Conservation (phyloP, 1,284 basidiomycete species). For the Puccinia polysora region DNA sequence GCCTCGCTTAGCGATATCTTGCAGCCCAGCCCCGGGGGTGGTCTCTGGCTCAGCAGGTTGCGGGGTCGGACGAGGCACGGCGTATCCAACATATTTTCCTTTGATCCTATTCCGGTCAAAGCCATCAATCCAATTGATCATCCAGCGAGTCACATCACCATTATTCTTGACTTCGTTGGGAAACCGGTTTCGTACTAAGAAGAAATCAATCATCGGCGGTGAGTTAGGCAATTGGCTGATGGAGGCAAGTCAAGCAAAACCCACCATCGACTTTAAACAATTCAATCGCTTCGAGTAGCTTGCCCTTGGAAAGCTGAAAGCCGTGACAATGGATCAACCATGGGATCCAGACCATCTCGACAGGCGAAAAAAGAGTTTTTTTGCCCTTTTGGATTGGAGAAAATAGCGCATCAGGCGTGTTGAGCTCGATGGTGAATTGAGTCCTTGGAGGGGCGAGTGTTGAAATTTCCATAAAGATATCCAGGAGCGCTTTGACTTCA, state of each 20-base stretch:
- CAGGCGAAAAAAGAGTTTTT: slow-evolving; percentile 33
- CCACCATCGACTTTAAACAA: slow-evolving; percentile 36
- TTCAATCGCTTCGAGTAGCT: slow-evolving; percentile 35
- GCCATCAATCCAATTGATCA: slow-evolving; percentile 21
- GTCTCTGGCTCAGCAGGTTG: background rate
- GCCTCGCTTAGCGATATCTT: slow-evolving; percentile 6
- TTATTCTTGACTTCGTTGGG: slow-evolving; percentile 42
- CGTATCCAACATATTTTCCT: slow-evolving; percentile 37
- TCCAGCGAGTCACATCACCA: background rate
- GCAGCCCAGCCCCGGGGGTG: background rate
- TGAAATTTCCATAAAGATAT: slow-evolving; percentile 39
- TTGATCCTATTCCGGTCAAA: slow-evolving; percentile 3
- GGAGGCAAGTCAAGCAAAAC: background rate
- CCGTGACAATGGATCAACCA: slow-evolving; percentile 26
- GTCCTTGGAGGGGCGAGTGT: slow-evolving; percentile 31
- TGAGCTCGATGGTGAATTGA: slow-evolving; percentile 10
- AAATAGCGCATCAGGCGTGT: slow-evolving; percentile 32
- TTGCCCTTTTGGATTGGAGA: slow-evolving; percentile 21
- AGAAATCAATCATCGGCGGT: background rate
- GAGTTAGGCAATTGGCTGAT: too few species aligned
- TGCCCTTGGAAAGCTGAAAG: slow-evolving; percentile 10
- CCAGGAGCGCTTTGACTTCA: slow-evolving; percentile 13
- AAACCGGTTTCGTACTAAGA: slow-evolving; percentile 22
- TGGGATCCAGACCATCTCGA: slow-evolving; percentile 43
- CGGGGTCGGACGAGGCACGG: slow-evolving; percentile 18